Evolutionary conservation across 257 asterid species (phyloP).

Genomic region (Nicotiana attenuata): DNA sequence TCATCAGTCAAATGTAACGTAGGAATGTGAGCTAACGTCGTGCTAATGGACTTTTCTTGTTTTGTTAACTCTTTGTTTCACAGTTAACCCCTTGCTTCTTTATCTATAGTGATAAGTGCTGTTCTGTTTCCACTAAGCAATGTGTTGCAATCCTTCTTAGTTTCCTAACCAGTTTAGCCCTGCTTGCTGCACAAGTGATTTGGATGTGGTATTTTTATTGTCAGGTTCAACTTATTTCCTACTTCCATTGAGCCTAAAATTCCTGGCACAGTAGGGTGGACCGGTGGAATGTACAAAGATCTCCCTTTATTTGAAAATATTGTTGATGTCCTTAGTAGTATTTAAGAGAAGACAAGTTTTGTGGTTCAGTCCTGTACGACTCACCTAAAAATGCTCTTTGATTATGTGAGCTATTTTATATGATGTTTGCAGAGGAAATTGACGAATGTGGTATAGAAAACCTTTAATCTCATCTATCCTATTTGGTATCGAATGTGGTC

Average conservation of each 20-base stretch:
- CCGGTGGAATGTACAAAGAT: neutral
- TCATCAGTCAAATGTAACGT: conserved; percentile 42
- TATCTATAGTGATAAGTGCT: conserved; percentile 1
- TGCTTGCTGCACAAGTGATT: neutral
- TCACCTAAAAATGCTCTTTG: neutral
- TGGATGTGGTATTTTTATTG: neutral
- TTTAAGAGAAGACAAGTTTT: neutral
- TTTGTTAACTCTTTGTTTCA: neutral
- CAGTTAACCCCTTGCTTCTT: conserved; percentile 3
- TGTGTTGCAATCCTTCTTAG: neutral
- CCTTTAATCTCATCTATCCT: neutral
- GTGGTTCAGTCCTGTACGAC: neutral
- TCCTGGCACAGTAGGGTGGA: neutral
- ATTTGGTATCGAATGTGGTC: no score
- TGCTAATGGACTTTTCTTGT: conserved; percentile 27
- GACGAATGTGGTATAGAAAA: neutral
- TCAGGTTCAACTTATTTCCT: neutral
- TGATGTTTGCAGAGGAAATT: neutral
- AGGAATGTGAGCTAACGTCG: conserved; percentile 47
- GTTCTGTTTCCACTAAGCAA: neutral
- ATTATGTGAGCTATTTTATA: neutral
- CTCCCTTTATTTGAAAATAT: neutral
- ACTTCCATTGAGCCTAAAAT: neutral
- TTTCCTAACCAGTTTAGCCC: neutral
- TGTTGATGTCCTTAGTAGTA: neutral